These are phyloP conservation scores for Scleroderma bovista DNA, from an alignment of 768 basidiomycete genomes.

Conservation along the genomic window DNA sequence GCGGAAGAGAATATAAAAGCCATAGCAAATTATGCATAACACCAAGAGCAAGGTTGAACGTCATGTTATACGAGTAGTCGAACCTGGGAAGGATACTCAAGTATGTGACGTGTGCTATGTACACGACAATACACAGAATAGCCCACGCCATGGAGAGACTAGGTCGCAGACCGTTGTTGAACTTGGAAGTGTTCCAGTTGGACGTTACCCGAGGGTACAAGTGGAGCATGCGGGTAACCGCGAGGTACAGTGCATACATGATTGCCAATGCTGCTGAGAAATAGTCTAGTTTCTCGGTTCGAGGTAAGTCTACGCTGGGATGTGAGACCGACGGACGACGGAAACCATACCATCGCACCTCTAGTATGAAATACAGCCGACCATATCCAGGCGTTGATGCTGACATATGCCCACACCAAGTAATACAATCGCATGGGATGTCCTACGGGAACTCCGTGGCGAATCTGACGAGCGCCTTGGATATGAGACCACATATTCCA, in stretches of 20 bases:
- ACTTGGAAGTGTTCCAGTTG: constrained; percentile 24
- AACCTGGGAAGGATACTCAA: constrained; percentile 71
- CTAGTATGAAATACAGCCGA: constrained; percentile 88
- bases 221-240: constrained; percentile 70
- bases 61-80: constrained; percentile 92
- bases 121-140: constrained; percentile 48
- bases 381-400: constrained; percentile 92
- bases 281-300: constrained; percentile 91
- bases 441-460: constrained; percentile 37
- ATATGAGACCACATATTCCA: constrained; percentile 76
- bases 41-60: constrained; percentile 74
- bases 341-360: constrained; percentile 45
- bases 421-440: constrained; percentile 75
- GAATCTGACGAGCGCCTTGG: constrained; percentile 49
- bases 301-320: constrained; percentile 56
- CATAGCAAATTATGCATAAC: constrained; percentile 77
- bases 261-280: constrained; percentile 89
- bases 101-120: constrained; percentile 73
- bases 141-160: constrained; percentile 36
- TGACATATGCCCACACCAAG: constrained; percentile 57
- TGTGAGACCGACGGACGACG: constrained; percentile 5
- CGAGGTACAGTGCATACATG: constrained; percentile 73
- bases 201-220: constrained; percentile 45
- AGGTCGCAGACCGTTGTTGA: constrained; percentile 13
- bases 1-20: constrained; percentile 63